Evolutionary conservation across 495 filamentous ascomycete species (phyloP).

Genomic region (Arthonia radiata): DNA sequence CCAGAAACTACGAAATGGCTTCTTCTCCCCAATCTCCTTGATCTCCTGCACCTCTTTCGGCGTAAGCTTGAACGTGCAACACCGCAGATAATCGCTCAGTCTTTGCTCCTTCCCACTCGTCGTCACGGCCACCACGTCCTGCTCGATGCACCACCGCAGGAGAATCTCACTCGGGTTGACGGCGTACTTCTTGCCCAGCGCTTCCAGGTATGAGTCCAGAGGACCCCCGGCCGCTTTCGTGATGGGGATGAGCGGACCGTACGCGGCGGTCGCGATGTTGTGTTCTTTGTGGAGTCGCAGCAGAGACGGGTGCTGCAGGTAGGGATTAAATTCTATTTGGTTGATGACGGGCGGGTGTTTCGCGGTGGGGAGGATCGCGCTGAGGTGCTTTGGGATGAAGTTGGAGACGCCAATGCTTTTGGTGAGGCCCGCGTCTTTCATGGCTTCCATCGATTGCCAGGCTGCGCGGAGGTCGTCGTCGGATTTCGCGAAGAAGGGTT

Average conservation of each 20-base stretch:
- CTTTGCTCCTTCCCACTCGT: conserved; percentile 52
- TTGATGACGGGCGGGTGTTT: conserved; percentile 44
- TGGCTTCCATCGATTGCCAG: conserved; percentile 56
- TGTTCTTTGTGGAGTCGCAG: conserved; percentile 38
- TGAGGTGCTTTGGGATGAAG: conserved; percentile 40
- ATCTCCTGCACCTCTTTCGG: conserved; percentile 47
- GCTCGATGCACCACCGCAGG: conserved; percentile 59
- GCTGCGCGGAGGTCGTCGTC: conserved; percentile 37
- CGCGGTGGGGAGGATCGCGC: conserved; percentile 39
- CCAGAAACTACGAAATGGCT: conserved; percentile 51
- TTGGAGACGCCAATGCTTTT: conserved; percentile 72
- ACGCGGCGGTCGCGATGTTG: conserved; percentile 44
- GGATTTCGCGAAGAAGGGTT: conserved; percentile 39
- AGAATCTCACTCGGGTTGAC: conserved; percentile 44
- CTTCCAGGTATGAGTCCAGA: conserved; percentile 31
- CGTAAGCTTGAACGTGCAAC: conserved; percentile 44
- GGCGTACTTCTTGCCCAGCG: conserved; percentile 50
- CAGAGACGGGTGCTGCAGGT: conserved; percentile 52
- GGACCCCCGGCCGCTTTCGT: conserved; percentile 45
- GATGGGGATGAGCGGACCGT: conserved; percentile 38
- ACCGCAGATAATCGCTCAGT: conserved; percentile 36
- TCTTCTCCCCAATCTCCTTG: conserved; percentile 28
- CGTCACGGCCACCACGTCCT: conserved; percentile 51
- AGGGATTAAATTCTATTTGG: conserved; percentile 77
- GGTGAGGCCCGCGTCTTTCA: conserved; percentile 44